These are phyloP conservation scores for Leishmania guyanensis DNA, from an alignment of 208 protist genomes.

Conservation along the genomic window DNA sequence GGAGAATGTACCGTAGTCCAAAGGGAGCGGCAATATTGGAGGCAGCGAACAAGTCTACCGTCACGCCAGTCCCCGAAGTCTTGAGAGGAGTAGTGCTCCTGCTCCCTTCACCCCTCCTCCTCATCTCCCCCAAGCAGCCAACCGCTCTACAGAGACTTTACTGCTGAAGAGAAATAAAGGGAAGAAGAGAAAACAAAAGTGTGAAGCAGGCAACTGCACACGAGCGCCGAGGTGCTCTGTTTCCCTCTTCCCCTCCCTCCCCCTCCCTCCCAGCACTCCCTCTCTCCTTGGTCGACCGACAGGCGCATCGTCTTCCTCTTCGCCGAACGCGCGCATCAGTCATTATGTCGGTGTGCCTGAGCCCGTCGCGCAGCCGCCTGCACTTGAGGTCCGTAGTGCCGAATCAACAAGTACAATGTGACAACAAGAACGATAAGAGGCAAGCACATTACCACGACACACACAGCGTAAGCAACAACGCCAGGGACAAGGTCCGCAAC, in stretches of 20 bases:
- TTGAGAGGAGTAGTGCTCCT: neutral
- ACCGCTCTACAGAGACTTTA: neutral
- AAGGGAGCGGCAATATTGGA: neutral
- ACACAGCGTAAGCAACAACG: slow-evolving; percentile 53
- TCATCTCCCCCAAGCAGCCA: neutral
- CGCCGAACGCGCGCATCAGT: slow-evolving; percentile 5
- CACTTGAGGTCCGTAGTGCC: slow-evolving; percentile 38
- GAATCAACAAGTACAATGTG: slow-evolving; percentile 40
- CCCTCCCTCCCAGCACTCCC: neutral
- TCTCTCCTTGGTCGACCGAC: neutral
- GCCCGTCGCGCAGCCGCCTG: slow-evolving; percentile 29
- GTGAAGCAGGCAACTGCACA: neutral
- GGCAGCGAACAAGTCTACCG: neutral
- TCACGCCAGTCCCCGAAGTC: neutral
- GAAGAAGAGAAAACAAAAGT: neutral
- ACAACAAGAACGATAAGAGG: slow-evolving; percentile 58
- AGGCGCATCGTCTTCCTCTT: neutral
- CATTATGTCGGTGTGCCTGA: slow-evolving; percentile 24
- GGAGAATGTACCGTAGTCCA: neutral
- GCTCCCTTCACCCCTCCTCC: neutral
- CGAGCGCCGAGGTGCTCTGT: neutral
- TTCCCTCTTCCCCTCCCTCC: neutral
- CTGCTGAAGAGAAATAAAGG: neutral
- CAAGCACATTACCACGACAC: too few relatives aligned
- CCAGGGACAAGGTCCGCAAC: slow-evolving; percentile 60